Base-by-base conservation (phyloP, 345 rosid genomes). In the Melaleuca quinquenervia region DNA sequence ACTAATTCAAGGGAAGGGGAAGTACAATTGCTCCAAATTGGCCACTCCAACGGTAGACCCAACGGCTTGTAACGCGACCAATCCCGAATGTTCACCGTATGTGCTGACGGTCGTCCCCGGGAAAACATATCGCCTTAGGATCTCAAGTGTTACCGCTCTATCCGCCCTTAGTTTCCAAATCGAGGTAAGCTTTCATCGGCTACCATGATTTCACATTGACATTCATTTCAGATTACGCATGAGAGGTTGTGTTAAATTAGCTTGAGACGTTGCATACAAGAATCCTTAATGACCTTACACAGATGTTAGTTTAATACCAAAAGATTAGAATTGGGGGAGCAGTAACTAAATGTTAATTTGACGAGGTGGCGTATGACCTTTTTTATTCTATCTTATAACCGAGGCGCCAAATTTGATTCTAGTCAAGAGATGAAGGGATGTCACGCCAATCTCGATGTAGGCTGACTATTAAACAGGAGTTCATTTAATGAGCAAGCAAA, bases 131-230 rank as follows among this genome's bases (percentile, higher is more conserved):
- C 88, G 97, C 5, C 91, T 96, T 21, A 90, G 96, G 82, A 83
- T 96, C 26, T 86, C 93, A 12, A 95, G 98, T 90, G 48, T 94
- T 84, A 95, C 96, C 29, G 86, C 95, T 56, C 89, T 95, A 10
- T 92, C 99, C 3, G 98, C 98, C 45, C 96, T 96, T n/a, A 95
- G 94, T 78, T 96, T 95, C 90, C 96, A 95, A 84, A 92, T 94
- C 3, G 94, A 95, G 96, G 98, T 93, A 87, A 50, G 32, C 26
- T 44, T 5, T 55, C 9, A 15, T 56, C 82, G 49, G 29, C 45
- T 32, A 18, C 6, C 16, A 16, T 20, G 8, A 52, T 16, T 52
- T 75, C 50, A 22, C 41, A 70, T 29, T 18, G 12, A 29, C 84
- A n/a, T 82, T 26, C 29, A 22, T 82, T 36, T 56, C 5, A 9